Base-by-base conservation (phyloP, 2,329 filamentous ascomycete genomes). In the Diaporthe capsici region DNA sequence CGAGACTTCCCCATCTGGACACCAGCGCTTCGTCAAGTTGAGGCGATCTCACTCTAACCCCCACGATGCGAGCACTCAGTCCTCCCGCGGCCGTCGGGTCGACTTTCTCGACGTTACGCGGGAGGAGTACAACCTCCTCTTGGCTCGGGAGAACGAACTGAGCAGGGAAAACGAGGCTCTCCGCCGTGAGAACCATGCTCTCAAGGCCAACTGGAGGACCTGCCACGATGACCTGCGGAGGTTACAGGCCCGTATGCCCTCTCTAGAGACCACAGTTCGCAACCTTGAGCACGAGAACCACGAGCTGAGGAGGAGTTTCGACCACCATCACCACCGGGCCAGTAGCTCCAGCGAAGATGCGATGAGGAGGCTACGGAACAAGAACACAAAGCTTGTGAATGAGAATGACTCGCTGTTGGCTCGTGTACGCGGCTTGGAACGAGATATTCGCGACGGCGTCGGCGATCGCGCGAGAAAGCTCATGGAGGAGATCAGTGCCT, bases 221-320 rank as follows among this genome's bases (percentile, higher is more conserved):
- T 80, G 83, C 31, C 81, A 86, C 61, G 79, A 80, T 39, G 85
- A 87, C 47, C 79, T 81, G 37, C 82, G 84, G 49, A 81, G 82
- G 34, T 79, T 85, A 7, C 79, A 81, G 34, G 79, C 81, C 76
- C 80, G 83, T 75, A 78, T 85, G 8, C 83, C 83, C 1, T 79
- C 84, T 55, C 82, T 87, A 2, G 81, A 85, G 75, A 80, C 79
- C n/a, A 82, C 85, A 75, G 81, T 86, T 72, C 80, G 79, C 47
- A 77, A 80, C 13, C 83, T 88, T 6, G 77, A 79, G 3, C 81
- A 81, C 22, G 85, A 87, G 44, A 87, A 87, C 77, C 80, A 82
- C 22, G 80, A 82, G 10, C 82, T 88, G 7, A 83, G 85, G 17
- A 82, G 81, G n/a, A 81, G 82, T 9, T 76, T 84, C 51, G 84